phyloP scores from a whole-genome alignment of 2,329 filamentous ascomycete species.

The Beauveria sp. region DNA sequence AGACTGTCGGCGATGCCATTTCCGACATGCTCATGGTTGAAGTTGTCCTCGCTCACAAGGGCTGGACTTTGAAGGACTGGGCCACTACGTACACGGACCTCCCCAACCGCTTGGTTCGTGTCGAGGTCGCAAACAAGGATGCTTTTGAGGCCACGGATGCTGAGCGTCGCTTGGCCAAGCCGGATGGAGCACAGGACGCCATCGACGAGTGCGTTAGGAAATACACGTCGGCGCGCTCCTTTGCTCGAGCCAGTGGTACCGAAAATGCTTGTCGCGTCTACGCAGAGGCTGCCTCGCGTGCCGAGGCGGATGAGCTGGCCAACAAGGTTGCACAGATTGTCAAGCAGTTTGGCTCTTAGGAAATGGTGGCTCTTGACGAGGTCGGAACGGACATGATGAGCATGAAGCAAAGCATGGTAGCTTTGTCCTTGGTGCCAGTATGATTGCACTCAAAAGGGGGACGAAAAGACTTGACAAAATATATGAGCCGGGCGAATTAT shows the following conservation, averaged over 20 bases:
- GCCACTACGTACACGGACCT: constrained; percentile 86
- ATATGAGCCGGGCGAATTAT: neutral
- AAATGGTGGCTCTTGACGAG: constrained; percentile 2
- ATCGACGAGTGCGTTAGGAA: constrained; percentile 86
- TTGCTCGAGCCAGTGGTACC: constrained; percentile 87
- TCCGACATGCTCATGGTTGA: constrained; percentile 96
- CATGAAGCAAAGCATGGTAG: neutral
- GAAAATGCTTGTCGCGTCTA: constrained; percentile 96
- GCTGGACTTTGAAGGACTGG: constrained; percentile 87
- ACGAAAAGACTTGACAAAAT: neutral
- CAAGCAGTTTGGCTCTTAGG: constrained; percentile 42
- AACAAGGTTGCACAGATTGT: constrained; percentile 73
- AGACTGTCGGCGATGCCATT: constrained; percentile 92
- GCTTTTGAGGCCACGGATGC: constrained; percentile 89
- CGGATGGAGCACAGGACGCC: constrained; percentile 69
- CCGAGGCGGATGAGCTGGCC: constrained; percentile 85
- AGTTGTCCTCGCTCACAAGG: constrained; percentile 90
- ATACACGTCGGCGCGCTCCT: constrained; percentile 81
- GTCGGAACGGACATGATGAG: neutral
- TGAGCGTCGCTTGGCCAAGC: constrained; percentile 77
- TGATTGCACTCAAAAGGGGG: neutral
- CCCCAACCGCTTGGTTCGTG: constrained; percentile 88
- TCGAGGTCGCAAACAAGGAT: constrained; percentile 81
- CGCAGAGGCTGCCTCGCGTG: constrained; percentile 82
- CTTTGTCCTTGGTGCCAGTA: neutral